A percentile compares a stretch with the other conserved stretches of the same genome.
These are phyloP conservation scores for Vaccinium myrtillus DNA, from an alignment of 148 eudicot species.

Conservation along the genomic window DNA sequence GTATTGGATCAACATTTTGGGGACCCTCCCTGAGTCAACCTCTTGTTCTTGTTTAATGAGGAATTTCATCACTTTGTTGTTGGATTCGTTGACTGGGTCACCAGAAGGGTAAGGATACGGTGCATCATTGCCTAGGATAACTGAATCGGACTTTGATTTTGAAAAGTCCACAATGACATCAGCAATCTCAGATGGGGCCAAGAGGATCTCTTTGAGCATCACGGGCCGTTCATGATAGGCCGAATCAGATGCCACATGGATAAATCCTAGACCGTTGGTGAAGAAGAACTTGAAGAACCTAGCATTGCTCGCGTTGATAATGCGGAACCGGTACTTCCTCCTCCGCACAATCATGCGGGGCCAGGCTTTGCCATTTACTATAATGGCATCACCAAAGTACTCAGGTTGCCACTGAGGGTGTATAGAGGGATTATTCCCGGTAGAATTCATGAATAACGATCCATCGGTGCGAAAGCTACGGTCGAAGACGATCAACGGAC, in stretches of 20 bases:
- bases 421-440: conserved; percentile 77
- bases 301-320: conserved; percentile 82
- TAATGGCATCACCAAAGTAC: conserved; percentile 72
- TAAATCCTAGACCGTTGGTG: conserved; percentile 48
- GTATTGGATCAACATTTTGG: conserved; percentile 44
- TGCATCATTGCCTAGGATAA: conserved; percentile 55
- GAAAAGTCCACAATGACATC: conserved; percentile 79
- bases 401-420: conserved; percentile 95
- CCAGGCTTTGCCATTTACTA: conserved; percentile 93
- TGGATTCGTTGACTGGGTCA: conserved; percentile 58
- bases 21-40: conserved; percentile 35
- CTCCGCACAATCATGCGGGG: conserved; percentile 67
- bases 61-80: conserved; percentile 79
- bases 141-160: conserved; percentile 35
- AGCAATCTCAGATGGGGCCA: conserved; percentile 80
- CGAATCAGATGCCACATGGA: conserved; percentile 72
- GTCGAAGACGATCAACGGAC: conserved; percentile 57
- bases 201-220: conserved; percentile 29
- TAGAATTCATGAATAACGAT: conserved; percentile 61
- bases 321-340: conserved; percentile 69
- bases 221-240: conserved; percentile 47
- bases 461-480: conserved; percentile 60
- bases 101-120: conserved; percentile 77
- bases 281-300: conserved; percentile 64
- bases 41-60: conserved; percentile 30